phyloP scores from a whole-genome alignment of 352 stramenopile species.

The Halophytophthora polymorphica region DNA sequence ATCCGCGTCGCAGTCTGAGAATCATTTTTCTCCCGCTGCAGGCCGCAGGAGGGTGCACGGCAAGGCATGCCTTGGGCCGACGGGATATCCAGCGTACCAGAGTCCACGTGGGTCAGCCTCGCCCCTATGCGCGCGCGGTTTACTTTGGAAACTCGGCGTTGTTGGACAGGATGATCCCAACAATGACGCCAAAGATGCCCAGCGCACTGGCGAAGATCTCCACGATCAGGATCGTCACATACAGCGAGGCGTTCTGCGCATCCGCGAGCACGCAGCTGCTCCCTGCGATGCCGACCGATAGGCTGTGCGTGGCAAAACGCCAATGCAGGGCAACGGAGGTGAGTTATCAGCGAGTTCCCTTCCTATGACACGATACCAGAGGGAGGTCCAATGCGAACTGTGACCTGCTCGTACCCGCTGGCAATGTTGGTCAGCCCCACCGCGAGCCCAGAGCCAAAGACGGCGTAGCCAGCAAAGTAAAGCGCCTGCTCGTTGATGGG shows the following conservation, averaged over 20 bases:
- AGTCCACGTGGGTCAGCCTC: not conserved
- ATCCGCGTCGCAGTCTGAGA: no score
- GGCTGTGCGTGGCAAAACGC: conserved; percentile 38
- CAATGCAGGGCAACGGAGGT: not conserved
- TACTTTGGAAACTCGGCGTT: conserved; percentile 93
- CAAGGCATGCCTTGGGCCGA: no score
- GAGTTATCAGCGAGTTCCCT: no score
- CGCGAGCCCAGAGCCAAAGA: conserved; percentile 96
- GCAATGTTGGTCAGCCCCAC: conserved; percentile 99
- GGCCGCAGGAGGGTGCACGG: no score
- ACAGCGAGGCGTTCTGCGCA: conserved; percentile 96
- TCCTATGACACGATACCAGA: no score
- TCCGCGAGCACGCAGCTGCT: conserved; percentile 97
- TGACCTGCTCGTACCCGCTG: conserved; percentile 85
- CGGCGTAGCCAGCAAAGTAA: conserved; percentile 97
- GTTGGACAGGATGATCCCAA: conserved; percentile 99
- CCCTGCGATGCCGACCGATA: conserved; percentile 98
- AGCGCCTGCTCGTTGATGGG: conserved; percentile 72
- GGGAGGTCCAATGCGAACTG: no score
- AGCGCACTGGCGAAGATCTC: conserved; percentile 99
- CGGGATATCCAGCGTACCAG: no score
- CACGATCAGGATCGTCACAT: conserved; percentile 99
- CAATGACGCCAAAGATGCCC: conserved; percentile 98
- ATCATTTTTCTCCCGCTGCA: no score
- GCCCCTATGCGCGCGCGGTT: not conserved